A percentile compares a stretch with the other conserved stretches of the same genome.
Conservation (phyloP, 2,329 filamentous ascomycete genomes). For the Saccharata proteae region DNA sequence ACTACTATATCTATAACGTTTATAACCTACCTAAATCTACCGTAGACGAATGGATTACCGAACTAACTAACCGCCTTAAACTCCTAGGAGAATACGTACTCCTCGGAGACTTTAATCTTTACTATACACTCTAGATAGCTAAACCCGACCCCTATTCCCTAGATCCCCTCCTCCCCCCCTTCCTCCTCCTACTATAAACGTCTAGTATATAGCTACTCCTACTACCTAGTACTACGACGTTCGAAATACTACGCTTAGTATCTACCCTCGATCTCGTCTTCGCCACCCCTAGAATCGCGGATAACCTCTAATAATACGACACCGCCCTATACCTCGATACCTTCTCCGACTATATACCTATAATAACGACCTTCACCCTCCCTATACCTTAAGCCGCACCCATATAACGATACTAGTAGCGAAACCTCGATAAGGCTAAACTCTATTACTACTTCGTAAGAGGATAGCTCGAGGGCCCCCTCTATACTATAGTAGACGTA, state of each 20-base stretch:
- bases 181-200: neutral
- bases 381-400: neutral
- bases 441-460: neutral
- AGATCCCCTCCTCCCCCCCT: neutral
- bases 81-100: slow-evolving; percentile 9
- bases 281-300: neutral
- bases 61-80: slow-evolving; percentile 3
- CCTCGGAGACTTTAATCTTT: slow-evolving; percentile 11
- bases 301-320: neutral
- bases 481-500: neutral
- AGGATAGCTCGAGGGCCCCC: neutral
- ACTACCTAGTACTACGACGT: neutral
- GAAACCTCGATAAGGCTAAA: no score
- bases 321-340: neutral
- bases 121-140: slow-evolving; percentile 8
- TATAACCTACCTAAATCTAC: slow-evolving; percentile 14
- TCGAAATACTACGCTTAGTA: neutral
- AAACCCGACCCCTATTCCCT: neutral
- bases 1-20: slow-evolving; percentile 12
- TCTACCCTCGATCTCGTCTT: neutral
- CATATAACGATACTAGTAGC: neutral
- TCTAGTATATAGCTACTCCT: neutral
- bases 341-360: neutral
- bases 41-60: slow-evolving; percentile 6
- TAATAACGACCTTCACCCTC: neutral